Base-by-base conservation (phyloP, 768 basidiomycete genomes). In the Zangia roseola region DNA sequence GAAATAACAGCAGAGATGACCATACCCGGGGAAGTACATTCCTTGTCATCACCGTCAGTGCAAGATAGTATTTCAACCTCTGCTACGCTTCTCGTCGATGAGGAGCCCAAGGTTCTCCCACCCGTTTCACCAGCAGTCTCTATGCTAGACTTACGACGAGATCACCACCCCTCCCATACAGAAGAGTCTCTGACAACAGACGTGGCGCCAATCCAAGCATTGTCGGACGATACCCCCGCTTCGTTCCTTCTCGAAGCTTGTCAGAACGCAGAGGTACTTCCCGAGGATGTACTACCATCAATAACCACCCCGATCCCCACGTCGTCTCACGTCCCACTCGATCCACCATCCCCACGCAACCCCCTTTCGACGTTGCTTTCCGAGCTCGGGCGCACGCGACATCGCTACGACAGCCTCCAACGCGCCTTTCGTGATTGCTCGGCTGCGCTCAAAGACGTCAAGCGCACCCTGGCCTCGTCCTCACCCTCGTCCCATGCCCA, bases 381-480 rank as follows among this genome's bases (percentile, higher is more conserved):
- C 0, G 73, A 75, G 10, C 73, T 88, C 1, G 59, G 54, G 0
- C 56, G 62, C 17, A 73, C 77, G 13, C 73, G 69, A 46, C 69
- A 73, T 33, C 80, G 86, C 6, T 88, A 88, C 56, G 80, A 83
- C 38, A 62, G 71, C 14, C 63, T 88, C 2, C 84, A 85, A 56
- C 75, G 73, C 1, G 72, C 80, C 0, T 86, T 89, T 65, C 77
- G 81, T 3, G 84, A 85, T 57, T 90, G 89, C 54, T 81, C 88
- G 53, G 61, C 81, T 10, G 78, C 84, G 3, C 72, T 91, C 26
- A 79, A 82, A 54, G 73, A 78, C 2, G 74, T 91, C 40, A 79
- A 76, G 58, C 60, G 51, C 13, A 51, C 53, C 6, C 49, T 67
- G 10, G 31, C 45, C 7, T 41, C 59, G 2, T 43, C 53, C 5